Conservation (phyloP, 73 alveolate species). For the Symbiodinium natans region DNA sequence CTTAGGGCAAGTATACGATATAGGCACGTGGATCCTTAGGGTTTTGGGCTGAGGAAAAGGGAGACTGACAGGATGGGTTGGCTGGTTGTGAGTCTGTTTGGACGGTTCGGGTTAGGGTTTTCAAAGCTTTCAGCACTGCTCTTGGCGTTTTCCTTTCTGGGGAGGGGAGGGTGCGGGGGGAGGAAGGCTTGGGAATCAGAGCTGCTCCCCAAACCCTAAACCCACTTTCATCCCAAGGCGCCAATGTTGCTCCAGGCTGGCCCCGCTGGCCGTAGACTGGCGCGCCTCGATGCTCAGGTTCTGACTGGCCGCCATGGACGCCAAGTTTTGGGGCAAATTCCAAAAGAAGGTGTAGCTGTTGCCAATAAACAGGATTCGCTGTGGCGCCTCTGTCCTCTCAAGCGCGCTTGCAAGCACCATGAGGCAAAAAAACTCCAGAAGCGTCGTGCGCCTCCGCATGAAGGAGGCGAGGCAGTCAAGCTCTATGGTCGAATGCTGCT, state of each 20-base stretch:
- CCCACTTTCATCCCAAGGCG: not conserved
- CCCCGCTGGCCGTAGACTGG: conserved; percentile 55
- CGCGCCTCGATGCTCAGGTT: not conserved
- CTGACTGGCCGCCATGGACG: conserved; percentile 27
- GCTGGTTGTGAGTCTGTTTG: too few species aligned
- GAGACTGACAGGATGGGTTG: not conserved
- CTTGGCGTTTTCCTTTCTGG: too few species aligned
- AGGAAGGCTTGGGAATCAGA: too few species aligned
- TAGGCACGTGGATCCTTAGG: not conserved
- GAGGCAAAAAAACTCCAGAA: not conserved
- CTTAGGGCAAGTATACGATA: too few species aligned
- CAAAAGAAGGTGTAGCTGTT: conserved; percentile 71
- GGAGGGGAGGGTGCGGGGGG: too few species aligned
- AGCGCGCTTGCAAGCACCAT: not conserved
- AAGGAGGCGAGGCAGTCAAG: too few species aligned
- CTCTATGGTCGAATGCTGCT: not conserved
- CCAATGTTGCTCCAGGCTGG: conserved; percentile 43
- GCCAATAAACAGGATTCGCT: not conserved
- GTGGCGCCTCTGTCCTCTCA: not conserved
- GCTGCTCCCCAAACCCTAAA: too few species aligned
- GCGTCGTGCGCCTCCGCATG: not conserved
- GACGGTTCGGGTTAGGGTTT: too few species aligned
- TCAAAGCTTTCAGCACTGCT: too few species aligned
- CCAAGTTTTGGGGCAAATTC: conserved; percentile 33
- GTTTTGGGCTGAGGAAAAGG: not conserved